Percentiles rank a stretch among this genome's conserved stretches.
phyloP scores from a whole-genome alignment of 352 stramenopile genomes.

The Stramenopiles sp. region DNA sequence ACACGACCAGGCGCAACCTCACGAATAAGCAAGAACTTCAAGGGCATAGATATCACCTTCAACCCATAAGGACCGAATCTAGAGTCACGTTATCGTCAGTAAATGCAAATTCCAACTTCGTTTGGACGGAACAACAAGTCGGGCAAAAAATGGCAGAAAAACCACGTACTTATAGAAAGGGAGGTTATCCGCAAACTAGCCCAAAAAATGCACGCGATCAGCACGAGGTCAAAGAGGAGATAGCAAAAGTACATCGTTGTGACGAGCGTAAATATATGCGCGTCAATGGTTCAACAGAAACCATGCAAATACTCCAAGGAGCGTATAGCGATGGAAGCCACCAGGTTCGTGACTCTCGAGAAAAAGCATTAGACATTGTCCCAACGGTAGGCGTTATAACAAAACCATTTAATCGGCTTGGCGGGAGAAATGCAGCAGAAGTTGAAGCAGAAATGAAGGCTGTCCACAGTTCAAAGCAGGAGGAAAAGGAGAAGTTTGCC shows the following conservation, averaged over 20 bases:
- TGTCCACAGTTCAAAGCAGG: not conserved
- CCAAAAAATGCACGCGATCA: not conserved
- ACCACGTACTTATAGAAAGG: not conserved
- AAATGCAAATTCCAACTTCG: not conserved
- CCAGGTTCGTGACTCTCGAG: not conserved
- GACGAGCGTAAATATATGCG: not conserved
- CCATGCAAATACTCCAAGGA: not conserved
- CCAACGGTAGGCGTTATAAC: not conserved
- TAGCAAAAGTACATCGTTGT: not conserved
- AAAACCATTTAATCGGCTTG: not conserved
- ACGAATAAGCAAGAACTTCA: not conserved
- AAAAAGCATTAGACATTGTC: not conserved
- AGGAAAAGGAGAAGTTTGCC: not conserved
- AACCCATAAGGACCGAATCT: not conserved
- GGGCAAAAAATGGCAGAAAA: not conserved
- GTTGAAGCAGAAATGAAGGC: not conserved
- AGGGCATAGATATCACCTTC: not conserved
- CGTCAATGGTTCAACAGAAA: not conserved
- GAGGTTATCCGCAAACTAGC: not conserved
- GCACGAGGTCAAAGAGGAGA: not conserved
- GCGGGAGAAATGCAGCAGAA: not conserved
- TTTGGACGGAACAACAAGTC: not conserved
- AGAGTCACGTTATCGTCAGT: not conserved
- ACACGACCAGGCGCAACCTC: not conserved
- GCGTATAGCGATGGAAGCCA: not conserved